Evolutionary conservation across 306 rosid species (phyloP).

Genomic region (Styphnolobium japonicum): DNA sequence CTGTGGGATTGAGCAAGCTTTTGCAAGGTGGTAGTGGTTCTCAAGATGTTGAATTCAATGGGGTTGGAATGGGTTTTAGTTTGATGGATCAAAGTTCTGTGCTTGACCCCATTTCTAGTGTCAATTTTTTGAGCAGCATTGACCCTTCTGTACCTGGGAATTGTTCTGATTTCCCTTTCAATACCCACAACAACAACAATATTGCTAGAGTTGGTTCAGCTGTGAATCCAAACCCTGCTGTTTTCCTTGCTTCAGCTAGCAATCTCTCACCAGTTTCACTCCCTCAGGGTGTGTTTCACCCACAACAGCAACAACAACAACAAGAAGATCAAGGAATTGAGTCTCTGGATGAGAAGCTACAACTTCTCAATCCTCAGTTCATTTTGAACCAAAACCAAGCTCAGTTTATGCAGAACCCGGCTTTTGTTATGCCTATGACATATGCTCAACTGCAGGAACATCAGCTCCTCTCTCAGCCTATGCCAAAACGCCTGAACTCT

Average conservation of each 20-base stretch:
- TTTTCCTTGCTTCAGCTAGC: constrained; percentile 37
- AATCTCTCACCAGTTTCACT: constrained; percentile 30
- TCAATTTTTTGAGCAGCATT: constrained; percentile 37
- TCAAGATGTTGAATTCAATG: constrained; percentile 60
- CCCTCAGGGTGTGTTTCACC: constrained; percentile 31
- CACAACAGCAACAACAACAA: no score
- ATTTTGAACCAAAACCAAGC: constrained; percentile 55
- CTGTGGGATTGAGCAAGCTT: constrained; percentile 76
- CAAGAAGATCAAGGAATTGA: constrained; percentile 41
- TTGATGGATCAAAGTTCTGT: constrained; percentile 58
- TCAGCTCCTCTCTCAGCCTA: constrained; percentile 51
- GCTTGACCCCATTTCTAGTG: constrained; percentile 37
- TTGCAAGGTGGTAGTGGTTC: constrained; percentile 51
- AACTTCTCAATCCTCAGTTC: constrained; percentile 50
- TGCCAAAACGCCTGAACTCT: constrained; percentile 54
- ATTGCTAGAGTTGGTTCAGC: constrained; percentile 29
- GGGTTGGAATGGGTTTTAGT: constrained; percentile 46
- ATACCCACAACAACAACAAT: constrained; percentile 13
- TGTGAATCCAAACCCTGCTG: constrained; percentile 31
- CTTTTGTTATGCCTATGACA: constrained; percentile 55
- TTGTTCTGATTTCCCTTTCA: constrained; percentile 49
- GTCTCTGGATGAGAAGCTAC: constrained; percentile 65
- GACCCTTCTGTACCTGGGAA: constrained; percentile 37
- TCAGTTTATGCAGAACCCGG: constrained; percentile 54
- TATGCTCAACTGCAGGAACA: constrained; percentile 62